These are phyloP conservation scores for Ustilago curta DNA, from an alignment of 1,284 basidiomycete genomes.

Conservation along the genomic window DNA sequence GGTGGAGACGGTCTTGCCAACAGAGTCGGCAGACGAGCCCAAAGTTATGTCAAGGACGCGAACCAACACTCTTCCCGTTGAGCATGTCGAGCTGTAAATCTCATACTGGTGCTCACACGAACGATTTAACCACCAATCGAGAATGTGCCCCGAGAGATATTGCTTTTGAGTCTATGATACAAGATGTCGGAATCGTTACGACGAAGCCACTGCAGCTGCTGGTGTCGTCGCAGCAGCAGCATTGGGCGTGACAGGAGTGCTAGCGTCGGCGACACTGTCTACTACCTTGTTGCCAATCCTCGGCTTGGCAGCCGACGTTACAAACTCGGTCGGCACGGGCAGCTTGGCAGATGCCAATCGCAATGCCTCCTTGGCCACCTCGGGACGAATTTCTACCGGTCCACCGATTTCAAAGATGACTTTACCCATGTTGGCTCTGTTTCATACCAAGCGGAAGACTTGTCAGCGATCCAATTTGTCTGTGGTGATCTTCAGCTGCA, in stretches of 20 bases:
- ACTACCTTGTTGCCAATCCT: slow-evolving; percentile 76
- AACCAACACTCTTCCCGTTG: slow-evolving; percentile 31
- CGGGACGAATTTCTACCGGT: slow-evolving; percentile 82
- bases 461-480: neutral
- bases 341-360: slow-evolving; percentile 90
- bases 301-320: slow-evolving; percentile 78
- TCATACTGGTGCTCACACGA: too few species aligned
- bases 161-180: slow-evolving; percentile 16
- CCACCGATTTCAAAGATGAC: slow-evolving; percentile 97
- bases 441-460: neutral
- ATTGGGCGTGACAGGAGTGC: neutral
- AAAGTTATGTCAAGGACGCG: slow-evolving; percentile 11
- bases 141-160: neutral
- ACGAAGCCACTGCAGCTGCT: neutral
- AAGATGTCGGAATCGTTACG: neutral
- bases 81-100: slow-evolving; percentile 37
- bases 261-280: slow-evolving; percentile 1
- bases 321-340: slow-evolving; percentile 89
- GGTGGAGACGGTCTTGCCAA: slow-evolving; percentile 25
- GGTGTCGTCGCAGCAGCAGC: neutral
- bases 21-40: slow-evolving; percentile 9
- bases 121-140: neutral
- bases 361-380: slow-evolving; percentile 90
- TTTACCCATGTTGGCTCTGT: slow-evolving; percentile 86
- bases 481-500: neutral